These are phyloP conservation scores for Exophiala spinifera DNA, from an alignment of 2,329 filamentous ascomycete genomes.

Conservation along the genomic window DNA sequence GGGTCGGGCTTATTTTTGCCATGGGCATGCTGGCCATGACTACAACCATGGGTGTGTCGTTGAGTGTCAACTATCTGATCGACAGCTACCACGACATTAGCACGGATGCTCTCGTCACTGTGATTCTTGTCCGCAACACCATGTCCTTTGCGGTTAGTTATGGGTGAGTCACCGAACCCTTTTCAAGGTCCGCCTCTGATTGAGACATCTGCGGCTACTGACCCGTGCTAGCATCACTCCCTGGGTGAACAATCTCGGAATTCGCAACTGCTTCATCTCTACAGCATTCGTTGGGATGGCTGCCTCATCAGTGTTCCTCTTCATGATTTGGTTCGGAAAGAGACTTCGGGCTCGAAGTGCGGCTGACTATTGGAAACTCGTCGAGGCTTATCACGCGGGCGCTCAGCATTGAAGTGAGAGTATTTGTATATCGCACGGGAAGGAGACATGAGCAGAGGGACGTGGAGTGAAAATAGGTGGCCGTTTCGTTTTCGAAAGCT, in stretches of 20 bases:
- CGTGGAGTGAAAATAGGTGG: no score
- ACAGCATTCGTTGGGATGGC: slow-evolving; percentile 40
- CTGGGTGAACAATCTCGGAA: slow-evolving; percentile 42
- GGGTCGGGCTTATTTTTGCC: slow-evolving; percentile 49
- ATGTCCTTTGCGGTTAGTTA: slow-evolving; percentile 49
- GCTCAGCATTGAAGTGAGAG: no score
- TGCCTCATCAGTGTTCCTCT: slow-evolving; percentile 37
- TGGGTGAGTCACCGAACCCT: not conserved
- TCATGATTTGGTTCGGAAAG: slow-evolving; percentile 41
- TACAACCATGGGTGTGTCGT: slow-evolving; percentile 43
- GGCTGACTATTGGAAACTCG: slow-evolving; percentile 37
- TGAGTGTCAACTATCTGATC: slow-evolving; percentile 47
- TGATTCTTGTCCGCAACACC: slow-evolving; percentile 50
- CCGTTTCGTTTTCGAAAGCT: no score
- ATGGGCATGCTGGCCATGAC: slow-evolving; percentile 47
- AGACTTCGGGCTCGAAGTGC: slow-evolving; percentile 34
- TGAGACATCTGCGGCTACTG: not conserved
- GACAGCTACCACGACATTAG: slow-evolving; percentile 49
- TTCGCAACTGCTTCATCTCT: slow-evolving; percentile 41
- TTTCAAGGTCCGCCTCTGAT: not conserved
- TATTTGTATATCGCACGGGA: no score
- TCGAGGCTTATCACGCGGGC: slow-evolving; percentile 12
- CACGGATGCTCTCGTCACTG: slow-evolving; percentile 50
- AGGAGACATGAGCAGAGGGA: no score
- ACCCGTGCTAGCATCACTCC: slow-evolving; percentile 41